These are phyloP conservation scores for Euphorbia lathyris DNA, from an alignment of 345 rosid genomes.

Conservation along the genomic window DNA sequence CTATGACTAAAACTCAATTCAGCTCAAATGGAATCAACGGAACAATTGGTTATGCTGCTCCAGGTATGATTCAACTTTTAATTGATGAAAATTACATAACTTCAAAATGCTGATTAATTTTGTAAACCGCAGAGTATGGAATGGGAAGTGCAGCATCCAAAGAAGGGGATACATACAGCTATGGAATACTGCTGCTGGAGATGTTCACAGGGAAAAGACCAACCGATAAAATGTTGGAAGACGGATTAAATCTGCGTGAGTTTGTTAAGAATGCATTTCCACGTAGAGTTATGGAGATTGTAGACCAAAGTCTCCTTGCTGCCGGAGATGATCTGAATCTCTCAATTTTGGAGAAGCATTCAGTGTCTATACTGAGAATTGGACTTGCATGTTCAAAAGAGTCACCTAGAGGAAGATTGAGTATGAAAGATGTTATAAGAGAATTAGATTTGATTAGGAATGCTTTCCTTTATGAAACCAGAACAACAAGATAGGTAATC, in stretches of 20 bases:
- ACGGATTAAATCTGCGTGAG: not conserved
- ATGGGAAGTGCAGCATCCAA: not conserved
- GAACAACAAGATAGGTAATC: not conserved
- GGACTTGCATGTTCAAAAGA: conserved; percentile 8
- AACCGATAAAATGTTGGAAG: not conserved
- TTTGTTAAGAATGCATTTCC: not conserved
- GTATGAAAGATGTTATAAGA: conserved; percentile 3
- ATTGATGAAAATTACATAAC: not conserved
- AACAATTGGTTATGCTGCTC: conserved; percentile 25
- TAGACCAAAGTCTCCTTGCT: conserved; percentile 5
- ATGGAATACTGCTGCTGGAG: conserved; percentile 17
- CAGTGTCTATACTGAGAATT: conserved; percentile 1
- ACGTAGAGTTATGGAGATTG: not conserved
- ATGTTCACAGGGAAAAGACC: conserved; percentile 11
- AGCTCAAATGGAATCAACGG: conserved; percentile 16
- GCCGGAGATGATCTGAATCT: not conserved
- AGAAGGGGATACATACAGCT: conserved; percentile 17
- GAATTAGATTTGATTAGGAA: not conserved
- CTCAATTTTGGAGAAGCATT: not conserved
- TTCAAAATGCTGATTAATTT: not conserved
- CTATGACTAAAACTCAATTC: not conserved
- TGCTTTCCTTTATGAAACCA: conserved; percentile 10
- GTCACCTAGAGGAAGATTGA: conserved; percentile 11
- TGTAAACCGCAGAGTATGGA: conserved; percentile 13
- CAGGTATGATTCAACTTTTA: conserved; percentile 1